Evolutionary conservation across 768 basidiomycete species (phyloP).

Genomic region (Russula griseocarnosa): DNA sequence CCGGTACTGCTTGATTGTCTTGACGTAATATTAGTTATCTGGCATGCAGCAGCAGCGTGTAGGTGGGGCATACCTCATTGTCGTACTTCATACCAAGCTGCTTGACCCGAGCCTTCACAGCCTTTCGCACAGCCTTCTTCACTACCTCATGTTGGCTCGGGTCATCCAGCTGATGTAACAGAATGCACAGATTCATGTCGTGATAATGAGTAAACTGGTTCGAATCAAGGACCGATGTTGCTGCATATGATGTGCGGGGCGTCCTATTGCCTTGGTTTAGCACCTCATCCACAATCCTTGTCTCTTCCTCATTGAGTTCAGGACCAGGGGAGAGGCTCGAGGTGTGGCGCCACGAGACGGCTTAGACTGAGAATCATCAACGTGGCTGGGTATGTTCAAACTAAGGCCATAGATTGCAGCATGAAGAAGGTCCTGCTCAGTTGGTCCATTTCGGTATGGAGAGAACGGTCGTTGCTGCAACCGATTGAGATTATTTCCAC

Average conservation of each 20-base stretch:
- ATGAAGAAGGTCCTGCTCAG: constrained; percentile 58
- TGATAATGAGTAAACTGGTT: constrained; percentile 51
- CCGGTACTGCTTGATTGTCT: constrained; percentile 63
- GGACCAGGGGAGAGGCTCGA: constrained; percentile 21
- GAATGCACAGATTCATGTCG: constrained; percentile 69
- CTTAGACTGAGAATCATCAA: constrained; percentile 26
- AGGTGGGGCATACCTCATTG: constrained; percentile 48
- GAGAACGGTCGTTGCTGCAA: constrained; percentile 52
- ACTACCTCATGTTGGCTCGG: constrained; percentile 61
- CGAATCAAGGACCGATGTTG: constrained; percentile 25
- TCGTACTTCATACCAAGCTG: constrained; percentile 72
- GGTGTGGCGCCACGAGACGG: constrained; percentile 20
- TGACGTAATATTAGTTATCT: constrained; percentile 19
- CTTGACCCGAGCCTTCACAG: constrained; percentile 67
- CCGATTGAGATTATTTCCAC: constrained; percentile 25
- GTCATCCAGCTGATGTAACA: constrained; percentile 68
- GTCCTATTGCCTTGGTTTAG: constrained; percentile 25
- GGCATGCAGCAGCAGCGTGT: constrained; percentile 15
- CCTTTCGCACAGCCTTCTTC: constrained; percentile 70
- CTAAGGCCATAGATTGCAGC: constrained; percentile 40
- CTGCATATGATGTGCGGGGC: constrained; percentile 29
- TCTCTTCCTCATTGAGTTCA: constrained; percentile 27
- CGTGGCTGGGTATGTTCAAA: constrained; percentile 21
- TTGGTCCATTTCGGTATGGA: constrained; percentile 65
- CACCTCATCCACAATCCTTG: constrained; percentile 22